A percentile compares a stretch with the other conserved stretches of the same genome.
These are phyloP conservation scores for Adansonia madagascariensis DNA, from an alignment of 441 rosid genomes.

Conservation along the genomic window DNA sequence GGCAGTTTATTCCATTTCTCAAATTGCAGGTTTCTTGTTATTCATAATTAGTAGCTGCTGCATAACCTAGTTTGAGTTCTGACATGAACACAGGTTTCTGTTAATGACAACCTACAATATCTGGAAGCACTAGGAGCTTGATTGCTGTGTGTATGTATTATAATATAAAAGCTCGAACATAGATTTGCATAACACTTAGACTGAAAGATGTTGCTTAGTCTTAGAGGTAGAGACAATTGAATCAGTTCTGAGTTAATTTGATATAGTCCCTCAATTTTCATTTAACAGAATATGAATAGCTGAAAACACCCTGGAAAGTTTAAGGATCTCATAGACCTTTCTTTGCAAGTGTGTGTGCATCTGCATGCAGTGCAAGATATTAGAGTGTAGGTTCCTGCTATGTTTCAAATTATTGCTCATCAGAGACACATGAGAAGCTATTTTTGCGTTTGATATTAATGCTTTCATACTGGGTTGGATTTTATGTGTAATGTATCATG, in stretches of 20 bases:
- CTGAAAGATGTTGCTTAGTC: neutral
- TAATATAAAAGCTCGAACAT: neutral
- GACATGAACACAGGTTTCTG: neutral
- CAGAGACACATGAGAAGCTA: conserved; percentile 4
- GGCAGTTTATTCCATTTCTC: neutral
- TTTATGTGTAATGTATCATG: conserved; percentile 28
- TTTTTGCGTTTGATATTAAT: neutral
- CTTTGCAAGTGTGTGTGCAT: neutral
- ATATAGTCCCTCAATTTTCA: conserved; percentile 5
- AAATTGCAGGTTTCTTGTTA: neutral
- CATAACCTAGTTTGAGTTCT: neutral
- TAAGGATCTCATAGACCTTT: neutral
- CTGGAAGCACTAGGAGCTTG: neutral
- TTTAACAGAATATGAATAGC: neutral
- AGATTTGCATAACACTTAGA: neutral
- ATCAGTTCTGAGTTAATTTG: neutral
- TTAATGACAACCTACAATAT: neutral
- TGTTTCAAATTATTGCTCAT: conserved; percentile 3
- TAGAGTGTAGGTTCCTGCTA: neutral
- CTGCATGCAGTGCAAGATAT: conserved; percentile 6
- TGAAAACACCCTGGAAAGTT: neutral
- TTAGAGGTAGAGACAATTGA: neutral
- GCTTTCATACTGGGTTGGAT: conserved; percentile 23
- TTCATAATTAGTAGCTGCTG: neutral
- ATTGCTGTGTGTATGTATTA: neutral